phyloP scores from a whole-genome alignment of 2,329 filamentous ascomycete species.

The Acarospora socialis region DNA sequence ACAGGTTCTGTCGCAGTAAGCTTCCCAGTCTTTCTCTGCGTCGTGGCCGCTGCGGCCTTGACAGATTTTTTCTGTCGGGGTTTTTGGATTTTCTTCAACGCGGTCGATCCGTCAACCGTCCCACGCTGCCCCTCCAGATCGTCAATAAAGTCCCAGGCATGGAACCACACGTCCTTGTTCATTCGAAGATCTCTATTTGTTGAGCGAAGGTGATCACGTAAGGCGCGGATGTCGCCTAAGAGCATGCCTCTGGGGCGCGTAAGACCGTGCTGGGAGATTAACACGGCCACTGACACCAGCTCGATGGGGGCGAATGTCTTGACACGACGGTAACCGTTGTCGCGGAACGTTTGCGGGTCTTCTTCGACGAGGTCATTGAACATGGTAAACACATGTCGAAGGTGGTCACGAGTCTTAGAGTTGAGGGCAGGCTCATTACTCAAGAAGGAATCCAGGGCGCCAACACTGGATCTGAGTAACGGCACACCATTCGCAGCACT shows the following conservation, averaged over 20 bases:
- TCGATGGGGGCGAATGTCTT: slow-evolving; percentile 25
- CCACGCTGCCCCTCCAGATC: slow-evolving; percentile 18
- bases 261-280: slow-evolving; percentile 22
- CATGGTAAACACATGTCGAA: slow-evolving; percentile 21
- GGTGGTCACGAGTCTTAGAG: slow-evolving; percentile 20
- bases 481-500: slow-evolving; percentile 17
- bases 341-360: slow-evolving; percentile 19
- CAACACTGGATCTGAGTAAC: slow-evolving; percentile 15
- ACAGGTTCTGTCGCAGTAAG: background rate
- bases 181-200: slow-evolving; percentile 18
- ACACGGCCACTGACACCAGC: slow-evolving; percentile 20
- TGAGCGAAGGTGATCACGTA: slow-evolving; percentile 17
- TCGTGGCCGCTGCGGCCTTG: background rate
- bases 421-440: slow-evolving; percentile 18
- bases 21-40: background rate
- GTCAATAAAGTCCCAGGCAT: slow-evolving; percentile 21
- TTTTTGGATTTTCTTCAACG: slow-evolving; percentile 1
- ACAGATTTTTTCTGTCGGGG: background rate
- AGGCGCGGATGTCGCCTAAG: slow-evolving; percentile 18
- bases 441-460: slow-evolving; percentile 17
- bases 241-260: slow-evolving; percentile 18
- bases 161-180: slow-evolving; percentile 18
- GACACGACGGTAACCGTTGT: slow-evolving; percentile 17
- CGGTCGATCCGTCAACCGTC: slow-evolving; percentile 16
- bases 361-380: slow-evolving; percentile 19